A percentile compares a stretch with the other conserved stretches of the same genome.
These are phyloP conservation scores for Sanguinoderma infundibulare DNA, from an alignment of 1,284 basidiomycete species.

Conservation along the genomic window DNA sequence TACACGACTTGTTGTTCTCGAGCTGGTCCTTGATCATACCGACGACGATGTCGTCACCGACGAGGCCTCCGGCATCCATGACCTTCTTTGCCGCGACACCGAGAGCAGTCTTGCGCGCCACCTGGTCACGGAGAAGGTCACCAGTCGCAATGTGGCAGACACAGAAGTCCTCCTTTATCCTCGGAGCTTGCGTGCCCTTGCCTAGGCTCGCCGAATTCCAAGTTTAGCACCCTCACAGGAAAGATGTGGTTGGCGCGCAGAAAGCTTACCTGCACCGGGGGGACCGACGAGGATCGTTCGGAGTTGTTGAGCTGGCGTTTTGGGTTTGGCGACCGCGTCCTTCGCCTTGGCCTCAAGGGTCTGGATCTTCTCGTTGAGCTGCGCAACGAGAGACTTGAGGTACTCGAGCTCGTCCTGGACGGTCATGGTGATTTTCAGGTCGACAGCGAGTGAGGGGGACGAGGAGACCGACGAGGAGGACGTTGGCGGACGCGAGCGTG, in stretches of 20 bases:
- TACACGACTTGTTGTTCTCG: slow-evolving; percentile 90
- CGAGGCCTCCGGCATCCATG: slow-evolving; percentile 95
- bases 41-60: slow-evolving; percentile 97
- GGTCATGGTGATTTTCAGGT: slow-evolving; percentile 48
- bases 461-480: slow-evolving; percentile 15
- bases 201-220: slow-evolving; percentile 59
- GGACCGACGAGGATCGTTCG: slow-evolving; percentile 95
- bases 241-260: background rate
- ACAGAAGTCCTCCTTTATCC: slow-evolving; percentile 91
- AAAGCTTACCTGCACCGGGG: slow-evolving; percentile 87
- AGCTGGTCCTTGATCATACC: slow-evolving; percentile 97
- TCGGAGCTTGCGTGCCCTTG: slow-evolving; percentile 97
- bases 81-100: slow-evolving; percentile 96
- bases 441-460: slow-evolving; percentile 7
- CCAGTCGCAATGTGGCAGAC: slow-evolving; percentile 98
- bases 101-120: slow-evolving; percentile 84
- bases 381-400: slow-evolving; percentile 85
- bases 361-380: slow-evolving; percentile 83
- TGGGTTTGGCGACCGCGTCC: slow-evolving; percentile 43
- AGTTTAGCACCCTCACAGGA: background rate
- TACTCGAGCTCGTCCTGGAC: slow-evolving; percentile 81
- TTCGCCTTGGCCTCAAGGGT: slow-evolving; percentile 71
- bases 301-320: slow-evolving; percentile 79
- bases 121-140: slow-evolving; percentile 98
- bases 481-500: slow-evolving; percentile 10